These are phyloP conservation scores for Lactarius pseudohatsudake DNA, from an alignment of 768 basidiomycete species.

Conservation along the genomic window DNA sequence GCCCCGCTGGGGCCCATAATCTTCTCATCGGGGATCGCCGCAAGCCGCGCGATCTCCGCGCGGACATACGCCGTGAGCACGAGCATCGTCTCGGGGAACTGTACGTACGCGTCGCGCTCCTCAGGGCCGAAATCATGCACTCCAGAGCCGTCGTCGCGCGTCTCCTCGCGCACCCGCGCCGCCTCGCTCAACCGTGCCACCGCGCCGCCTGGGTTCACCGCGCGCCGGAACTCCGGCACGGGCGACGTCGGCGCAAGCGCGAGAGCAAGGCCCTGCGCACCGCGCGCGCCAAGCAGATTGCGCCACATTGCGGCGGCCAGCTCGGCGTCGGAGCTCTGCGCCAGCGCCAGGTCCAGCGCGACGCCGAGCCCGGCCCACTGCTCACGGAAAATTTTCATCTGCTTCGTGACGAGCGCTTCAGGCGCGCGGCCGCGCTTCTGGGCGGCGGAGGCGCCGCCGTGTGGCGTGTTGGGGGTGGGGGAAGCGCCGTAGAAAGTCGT, in stretches of 20 bases:
- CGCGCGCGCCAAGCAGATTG: slow-evolving; percentile 83
- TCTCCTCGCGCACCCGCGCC: slow-evolving; percentile 53
- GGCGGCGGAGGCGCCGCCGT: neutral
- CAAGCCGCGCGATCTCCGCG: slow-evolving; percentile 24
- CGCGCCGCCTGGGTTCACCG: slow-evolving; percentile 71
- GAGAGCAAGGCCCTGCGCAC: slow-evolving; percentile 64
- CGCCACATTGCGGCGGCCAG: slow-evolving; percentile 90
- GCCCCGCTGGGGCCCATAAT: slow-evolving; percentile 10
- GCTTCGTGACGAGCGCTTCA: slow-evolving; percentile 75
- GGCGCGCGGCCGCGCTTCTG: slow-evolving; percentile 52
- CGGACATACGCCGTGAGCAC: slow-evolving; percentile 47
- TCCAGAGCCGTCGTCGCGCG: slow-evolving; percentile 64
- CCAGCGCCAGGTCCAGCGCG: slow-evolving; percentile 75
- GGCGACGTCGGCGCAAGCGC: slow-evolving; percentile 25
- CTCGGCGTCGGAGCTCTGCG: slow-evolving; percentile 67
- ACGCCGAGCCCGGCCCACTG: slow-evolving; percentile 86
- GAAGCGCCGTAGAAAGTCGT: slow-evolving; percentile 2
- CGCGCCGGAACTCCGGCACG: slow-evolving; percentile 49
- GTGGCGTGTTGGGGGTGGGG: neutral
- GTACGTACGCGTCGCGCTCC: slow-evolving; percentile 66
- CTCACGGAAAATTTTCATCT: slow-evolving; percentile 91
- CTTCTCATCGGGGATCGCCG: slow-evolving; percentile 22
- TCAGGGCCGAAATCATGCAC: slow-evolving; percentile 65
- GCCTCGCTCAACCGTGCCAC: slow-evolving; percentile 54
- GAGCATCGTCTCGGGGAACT: slow-evolving; percentile 74